These are phyloP conservation scores for Flaveria linearis DNA, from an alignment of 129 eudicot species.

Conservation along the genomic window DNA sequence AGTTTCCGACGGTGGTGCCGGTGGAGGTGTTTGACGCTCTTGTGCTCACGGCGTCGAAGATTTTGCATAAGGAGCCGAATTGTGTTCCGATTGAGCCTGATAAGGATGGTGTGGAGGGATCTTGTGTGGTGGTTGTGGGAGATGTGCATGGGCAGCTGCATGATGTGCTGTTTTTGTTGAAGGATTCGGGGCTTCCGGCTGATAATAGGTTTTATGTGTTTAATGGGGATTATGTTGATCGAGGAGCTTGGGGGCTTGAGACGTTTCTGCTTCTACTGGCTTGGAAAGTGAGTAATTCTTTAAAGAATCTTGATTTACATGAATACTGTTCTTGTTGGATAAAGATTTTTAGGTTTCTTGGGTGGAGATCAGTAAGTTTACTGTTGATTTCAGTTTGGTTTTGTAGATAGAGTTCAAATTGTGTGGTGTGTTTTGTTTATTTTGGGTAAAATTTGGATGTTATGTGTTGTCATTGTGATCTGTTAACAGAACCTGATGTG, in stretches of 20 bases:
- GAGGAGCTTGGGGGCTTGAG: slow-evolving; percentile 99
- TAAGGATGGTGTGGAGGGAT: slow-evolving; percentile 27
- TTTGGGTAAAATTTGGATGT: background rate
- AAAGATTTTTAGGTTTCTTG: too few relatives aligned
- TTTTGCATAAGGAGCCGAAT: slow-evolving; percentile 89
- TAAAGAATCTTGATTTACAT: slow-evolving; percentile 7
- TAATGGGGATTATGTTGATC: slow-evolving; percentile 96
- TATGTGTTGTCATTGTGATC: slow-evolving; percentile 14
- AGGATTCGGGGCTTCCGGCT: slow-evolving; percentile 61
- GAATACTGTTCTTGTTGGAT: too few relatives aligned
- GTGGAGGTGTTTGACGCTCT: slow-evolving; percentile 66
- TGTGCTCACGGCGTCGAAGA: slow-evolving; percentile 67
- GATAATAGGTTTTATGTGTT: slow-evolving; percentile 78
- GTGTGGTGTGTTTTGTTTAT: background rate
- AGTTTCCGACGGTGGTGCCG: slow-evolving; percentile 66
- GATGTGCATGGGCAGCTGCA: slow-evolving; percentile 97
- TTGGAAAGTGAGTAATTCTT: slow-evolving; percentile 76
- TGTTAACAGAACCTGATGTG: background rate
- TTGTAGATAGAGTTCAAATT: background rate
- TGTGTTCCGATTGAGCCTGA: slow-evolving; percentile 61
- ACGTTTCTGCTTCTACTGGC: slow-evolving; percentile 69
- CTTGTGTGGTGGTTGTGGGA: slow-evolving; percentile 84
- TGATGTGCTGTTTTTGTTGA: slow-evolving; percentile 75
- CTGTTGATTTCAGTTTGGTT: background rate
- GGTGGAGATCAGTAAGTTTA: background rate